phyloP scores from a whole-genome alignment of 2,329 filamentous ascomycete species.

The Bipolaris bicolor region DNA sequence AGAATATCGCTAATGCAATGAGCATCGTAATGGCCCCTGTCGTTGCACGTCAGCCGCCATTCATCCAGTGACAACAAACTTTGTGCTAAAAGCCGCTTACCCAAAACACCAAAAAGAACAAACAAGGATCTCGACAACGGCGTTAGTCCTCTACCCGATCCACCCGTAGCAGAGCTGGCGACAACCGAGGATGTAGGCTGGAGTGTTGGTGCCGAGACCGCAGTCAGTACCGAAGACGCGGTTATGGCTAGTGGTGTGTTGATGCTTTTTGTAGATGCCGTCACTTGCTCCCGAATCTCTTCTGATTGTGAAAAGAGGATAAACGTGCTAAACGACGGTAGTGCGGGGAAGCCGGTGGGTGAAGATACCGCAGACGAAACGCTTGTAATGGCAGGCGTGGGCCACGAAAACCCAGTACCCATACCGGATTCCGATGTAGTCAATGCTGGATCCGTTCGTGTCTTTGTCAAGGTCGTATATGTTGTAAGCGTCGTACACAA shows the following conservation, averaged over 20 bases:
- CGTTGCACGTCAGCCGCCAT: background rate
- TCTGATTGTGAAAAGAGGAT: constrained; percentile 11
- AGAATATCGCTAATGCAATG: constrained; percentile 13
- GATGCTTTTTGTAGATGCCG: background rate
- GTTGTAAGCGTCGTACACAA: background rate
- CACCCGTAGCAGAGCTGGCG: background rate
- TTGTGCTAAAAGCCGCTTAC: background rate
- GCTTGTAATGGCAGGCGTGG: background rate
- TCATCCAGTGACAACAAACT: background rate
- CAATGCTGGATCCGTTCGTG: background rate
- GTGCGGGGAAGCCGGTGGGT: background rate
- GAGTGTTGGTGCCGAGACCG: background rate
- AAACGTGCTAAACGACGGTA: constrained; percentile 8
- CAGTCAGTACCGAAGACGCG: background rate
- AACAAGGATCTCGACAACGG: constrained; percentile 16
- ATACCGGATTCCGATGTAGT: background rate
- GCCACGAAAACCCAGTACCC: background rate
- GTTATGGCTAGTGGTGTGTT: constrained; percentile 1
- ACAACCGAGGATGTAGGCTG: constrained; percentile 1
- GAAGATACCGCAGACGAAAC: background rate
- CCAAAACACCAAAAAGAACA: constrained; percentile 16
- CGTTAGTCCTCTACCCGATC: constrained; percentile 6
- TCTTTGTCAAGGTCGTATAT: background rate
- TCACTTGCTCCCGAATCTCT: constrained; percentile 5
- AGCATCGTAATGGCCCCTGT: constrained; percentile 14